phyloP scores from a whole-genome alignment of 2,329 filamentous ascomycete genomes.

The Exserohilum turcica region DNA sequence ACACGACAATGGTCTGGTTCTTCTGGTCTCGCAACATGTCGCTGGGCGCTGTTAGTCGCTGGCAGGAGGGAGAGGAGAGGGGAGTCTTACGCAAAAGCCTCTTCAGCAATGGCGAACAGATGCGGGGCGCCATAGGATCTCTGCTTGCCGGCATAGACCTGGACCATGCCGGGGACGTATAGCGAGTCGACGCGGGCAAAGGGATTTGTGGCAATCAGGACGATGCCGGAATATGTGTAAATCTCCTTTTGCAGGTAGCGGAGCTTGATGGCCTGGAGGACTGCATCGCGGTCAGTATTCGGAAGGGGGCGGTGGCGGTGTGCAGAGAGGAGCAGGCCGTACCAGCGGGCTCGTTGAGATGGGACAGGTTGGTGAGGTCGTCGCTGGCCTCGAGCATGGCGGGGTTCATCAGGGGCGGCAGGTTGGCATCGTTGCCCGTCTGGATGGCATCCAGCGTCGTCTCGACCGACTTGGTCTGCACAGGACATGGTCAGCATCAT shows the following conservation, averaged over 20 bases:
- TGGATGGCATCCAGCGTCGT: constrained; percentile 77
- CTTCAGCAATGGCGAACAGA: constrained; percentile 97
- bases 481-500: constrained; percentile 20
- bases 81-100: constrained; percentile 84
- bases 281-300: constrained; percentile 57
- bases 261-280: constrained; percentile 94
- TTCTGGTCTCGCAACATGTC: constrained; percentile 96
- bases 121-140: constrained; percentile 95
- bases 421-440: constrained; percentile 73
- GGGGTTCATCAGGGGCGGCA: constrained; percentile 97
- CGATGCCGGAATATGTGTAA: constrained; percentile 98
- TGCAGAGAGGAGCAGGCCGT: constrained; percentile 44
- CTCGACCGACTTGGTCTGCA: constrained; percentile 77
- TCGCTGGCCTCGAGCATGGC: constrained; percentile 98
- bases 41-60: constrained; percentile 54
- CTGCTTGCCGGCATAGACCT: constrained; percentile 97
- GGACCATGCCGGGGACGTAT: constrained; percentile 99
- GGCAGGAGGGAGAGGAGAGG: neutral
- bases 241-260: constrained; percentile 99
- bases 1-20: constrained; percentile 99
- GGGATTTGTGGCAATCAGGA: constrained; percentile 96
- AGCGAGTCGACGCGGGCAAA: constrained; percentile 97
- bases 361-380: constrained; percentile 94
- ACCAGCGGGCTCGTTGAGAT: constrained; percentile 98
- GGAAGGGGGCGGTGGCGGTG: too few species aligned